Percentiles rank a stretch among this genome's conserved stretches.
Conservation (phyloP, 176 grass and related monocot genomes). For the Microstegium vimineum region DNA sequence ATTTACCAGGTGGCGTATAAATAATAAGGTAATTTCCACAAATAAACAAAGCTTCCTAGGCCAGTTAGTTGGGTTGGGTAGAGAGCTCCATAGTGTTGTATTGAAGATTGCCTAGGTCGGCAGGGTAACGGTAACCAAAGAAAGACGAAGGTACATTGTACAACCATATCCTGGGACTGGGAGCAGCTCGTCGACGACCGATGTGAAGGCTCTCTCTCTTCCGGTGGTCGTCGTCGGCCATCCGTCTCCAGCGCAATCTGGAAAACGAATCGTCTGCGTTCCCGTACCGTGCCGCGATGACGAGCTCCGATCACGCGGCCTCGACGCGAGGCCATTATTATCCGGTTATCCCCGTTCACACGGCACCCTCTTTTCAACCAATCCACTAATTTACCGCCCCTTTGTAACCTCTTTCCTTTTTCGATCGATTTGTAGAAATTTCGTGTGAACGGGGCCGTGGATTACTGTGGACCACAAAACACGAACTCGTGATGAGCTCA, state of each 20-base stretch:
- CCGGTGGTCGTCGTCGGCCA: background rate
- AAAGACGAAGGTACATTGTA: too few relatives aligned
- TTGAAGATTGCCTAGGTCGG: too few relatives aligned
- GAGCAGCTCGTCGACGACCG: background rate
- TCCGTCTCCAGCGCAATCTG: background rate
- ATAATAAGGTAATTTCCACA: too few relatives aligned
- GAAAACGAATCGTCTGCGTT: background rate
- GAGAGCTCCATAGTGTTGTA: too few relatives aligned
- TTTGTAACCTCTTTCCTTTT: background rate
- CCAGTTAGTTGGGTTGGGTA: too few relatives aligned
- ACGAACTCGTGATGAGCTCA: too few relatives aligned
- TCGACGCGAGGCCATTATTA: background rate
- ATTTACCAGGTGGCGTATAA: too few relatives aligned
- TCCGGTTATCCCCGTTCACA: background rate
- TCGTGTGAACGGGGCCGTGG: background rate
- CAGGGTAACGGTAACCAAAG: too few relatives aligned
- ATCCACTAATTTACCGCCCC: background rate
- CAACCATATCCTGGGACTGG: background rate
- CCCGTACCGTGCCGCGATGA: background rate
- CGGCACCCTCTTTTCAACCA: background rate
- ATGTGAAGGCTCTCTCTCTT: background rate
- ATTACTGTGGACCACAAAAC: background rate
- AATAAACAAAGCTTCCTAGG: too few relatives aligned
- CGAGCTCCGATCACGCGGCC: background rate
- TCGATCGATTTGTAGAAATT: background rate